Conservation (phyloP, 2,329 filamentous ascomycete genomes). For the Zelopaecilomyces penicillatus region DNA sequence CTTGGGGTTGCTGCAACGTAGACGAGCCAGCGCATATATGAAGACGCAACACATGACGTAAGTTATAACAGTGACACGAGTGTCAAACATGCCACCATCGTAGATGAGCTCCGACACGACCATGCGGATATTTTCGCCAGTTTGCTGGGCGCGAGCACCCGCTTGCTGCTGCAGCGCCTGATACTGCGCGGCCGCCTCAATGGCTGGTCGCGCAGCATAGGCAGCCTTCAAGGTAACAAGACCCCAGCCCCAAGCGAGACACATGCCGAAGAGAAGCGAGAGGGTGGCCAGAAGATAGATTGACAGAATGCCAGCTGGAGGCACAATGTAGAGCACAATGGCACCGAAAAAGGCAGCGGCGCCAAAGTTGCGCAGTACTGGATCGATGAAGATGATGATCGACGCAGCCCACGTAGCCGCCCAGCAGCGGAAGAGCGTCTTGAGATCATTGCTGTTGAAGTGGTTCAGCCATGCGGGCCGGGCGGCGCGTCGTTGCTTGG, state of each 20-base stretch:
- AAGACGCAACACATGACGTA: conserved; percentile 32
- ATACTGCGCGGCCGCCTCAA: conserved; percentile 26
- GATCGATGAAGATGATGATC: conserved; percentile 38
- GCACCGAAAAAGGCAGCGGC: conserved; percentile 36
- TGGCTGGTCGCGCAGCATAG: conserved; percentile 29
- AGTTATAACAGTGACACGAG: conserved; percentile 31
- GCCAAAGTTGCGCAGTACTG: conserved; percentile 31
- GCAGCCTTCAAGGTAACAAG: conserved; percentile 41
- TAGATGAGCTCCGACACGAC: conserved; percentile 30
- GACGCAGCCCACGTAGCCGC: conserved; percentile 36
- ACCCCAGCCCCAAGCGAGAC: conserved; percentile 41
- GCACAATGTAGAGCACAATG: conserved; percentile 35
- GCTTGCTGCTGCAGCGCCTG: conserved; percentile 27
- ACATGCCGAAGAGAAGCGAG: conserved; percentile 37
- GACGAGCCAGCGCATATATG: conserved; percentile 34
- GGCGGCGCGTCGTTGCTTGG: background rate
- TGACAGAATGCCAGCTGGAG: conserved; percentile 36
- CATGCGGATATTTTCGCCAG: conserved; percentile 13
- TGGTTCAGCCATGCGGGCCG: conserved; percentile 32
- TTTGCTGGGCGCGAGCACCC: conserved; percentile 22
- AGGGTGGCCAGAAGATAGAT: conserved; percentile 34
- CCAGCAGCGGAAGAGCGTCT: conserved; percentile 37
- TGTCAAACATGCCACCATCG: conserved; percentile 39
- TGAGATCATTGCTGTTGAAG: conserved; percentile 38
- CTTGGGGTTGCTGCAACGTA: conserved; percentile 38